phyloP scores from a whole-genome alignment of 2,329 filamentous ascomycete species.

The Sporothrix brasiliensis region DNA sequence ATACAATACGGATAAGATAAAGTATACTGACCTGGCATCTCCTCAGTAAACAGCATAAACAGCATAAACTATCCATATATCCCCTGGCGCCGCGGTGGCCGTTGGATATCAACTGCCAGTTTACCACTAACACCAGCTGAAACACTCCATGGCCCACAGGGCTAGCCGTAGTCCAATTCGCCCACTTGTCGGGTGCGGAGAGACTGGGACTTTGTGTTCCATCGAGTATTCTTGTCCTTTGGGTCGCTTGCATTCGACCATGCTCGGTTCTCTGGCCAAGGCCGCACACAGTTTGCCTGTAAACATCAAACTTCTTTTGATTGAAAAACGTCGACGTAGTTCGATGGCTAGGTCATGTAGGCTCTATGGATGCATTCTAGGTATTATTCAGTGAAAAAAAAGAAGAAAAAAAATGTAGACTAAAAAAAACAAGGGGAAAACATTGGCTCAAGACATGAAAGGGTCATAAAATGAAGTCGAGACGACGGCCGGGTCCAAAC shows the following conservation, averaged over 20 bases:
- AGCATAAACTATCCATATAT: neutral
- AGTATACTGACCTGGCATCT: neutral
- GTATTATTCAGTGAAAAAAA: neutral
- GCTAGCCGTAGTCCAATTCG: neutral
- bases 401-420: neutral
- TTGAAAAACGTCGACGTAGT: neutral
- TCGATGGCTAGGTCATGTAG: neutral
- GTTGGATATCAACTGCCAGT: neutral
- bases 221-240: neutral
- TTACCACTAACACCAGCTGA: neutral
- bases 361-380: slow-evolving; percentile 16
- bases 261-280: neutral
- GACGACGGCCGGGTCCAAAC: neutral
- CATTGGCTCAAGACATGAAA: neutral
- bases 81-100: neutral
- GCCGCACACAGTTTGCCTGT: no score
- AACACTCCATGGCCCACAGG: neutral
- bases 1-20: neutral
- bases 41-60: neutral
- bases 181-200: neutral
- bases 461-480: neutral
- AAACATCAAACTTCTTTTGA: neutral
- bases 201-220: neutral
- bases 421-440: neutral
- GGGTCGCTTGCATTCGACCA: neutral